Evolutionary conservation across 1,139 yeast species (phyloP).

Genomic region (Komagataea norvegica): DNA sequence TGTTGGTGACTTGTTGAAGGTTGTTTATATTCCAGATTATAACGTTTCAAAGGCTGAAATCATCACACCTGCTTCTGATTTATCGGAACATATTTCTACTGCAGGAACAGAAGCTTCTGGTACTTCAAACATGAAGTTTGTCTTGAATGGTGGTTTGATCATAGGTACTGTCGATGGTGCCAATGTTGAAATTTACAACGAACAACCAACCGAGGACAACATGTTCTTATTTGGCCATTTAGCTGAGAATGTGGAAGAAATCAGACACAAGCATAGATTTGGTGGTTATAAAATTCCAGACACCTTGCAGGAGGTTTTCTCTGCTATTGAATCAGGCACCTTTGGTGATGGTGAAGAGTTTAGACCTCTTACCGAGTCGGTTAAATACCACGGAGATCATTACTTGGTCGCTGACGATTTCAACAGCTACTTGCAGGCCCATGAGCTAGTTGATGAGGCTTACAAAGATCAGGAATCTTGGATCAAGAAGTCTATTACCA

Average conservation of each 20-base stretch:
- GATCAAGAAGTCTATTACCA: conserved; percentile 68
- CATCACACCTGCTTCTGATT: conserved; percentile 83
- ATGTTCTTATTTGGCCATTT: conserved; percentile 88
- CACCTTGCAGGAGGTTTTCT: conserved; percentile 56
- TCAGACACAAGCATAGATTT: conserved; percentile 70
- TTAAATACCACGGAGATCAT: conserved; percentile 72
- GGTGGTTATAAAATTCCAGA: conserved; percentile 48
- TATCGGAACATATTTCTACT: conserved; percentile 93
- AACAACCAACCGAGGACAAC: conserved; percentile 91
- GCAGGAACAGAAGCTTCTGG: conserved; percentile 98
- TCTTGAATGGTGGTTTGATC: conserved; percentile 87
- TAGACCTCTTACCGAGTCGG: conserved; percentile 61
- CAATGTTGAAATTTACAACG: conserved; percentile 79
- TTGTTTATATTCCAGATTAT: conserved; percentile 85
- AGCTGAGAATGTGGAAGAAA: conserved; percentile 82
- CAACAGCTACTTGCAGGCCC: conserved; percentile 80
- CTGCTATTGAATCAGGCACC: conserved; percentile 59
- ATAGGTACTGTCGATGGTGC: conserved; percentile 98
- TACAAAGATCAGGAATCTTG: conserved; percentile 64
- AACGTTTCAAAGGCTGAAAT: conserved; percentile 92
- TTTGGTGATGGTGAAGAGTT: conserved; percentile 74
- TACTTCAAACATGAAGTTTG: conserved; percentile 94
- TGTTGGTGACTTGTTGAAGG: conserved; percentile 73
- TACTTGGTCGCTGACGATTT: conserved; percentile 88
- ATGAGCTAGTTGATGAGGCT: conserved; percentile 66